These are phyloP conservation scores for Strigomonas culicis DNA, from an alignment of 208 protist genomes.

Conservation along the genomic window DNA sequence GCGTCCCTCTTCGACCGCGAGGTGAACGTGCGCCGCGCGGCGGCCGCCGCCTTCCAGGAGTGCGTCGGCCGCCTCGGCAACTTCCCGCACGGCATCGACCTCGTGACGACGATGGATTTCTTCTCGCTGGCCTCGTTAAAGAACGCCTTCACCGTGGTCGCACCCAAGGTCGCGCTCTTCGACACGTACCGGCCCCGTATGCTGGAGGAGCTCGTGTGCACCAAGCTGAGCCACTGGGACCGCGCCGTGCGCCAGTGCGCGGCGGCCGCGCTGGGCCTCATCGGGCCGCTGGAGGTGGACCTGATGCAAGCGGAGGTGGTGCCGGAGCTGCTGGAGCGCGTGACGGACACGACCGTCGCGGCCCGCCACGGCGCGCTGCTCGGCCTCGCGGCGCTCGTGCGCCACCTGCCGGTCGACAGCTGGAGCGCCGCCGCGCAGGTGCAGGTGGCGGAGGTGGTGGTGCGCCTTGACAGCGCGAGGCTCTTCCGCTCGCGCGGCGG, in stretches of 20 bases:
- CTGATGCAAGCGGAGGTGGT: slow-evolving; percentile 20
- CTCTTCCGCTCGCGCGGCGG: slow-evolving; percentile 94
- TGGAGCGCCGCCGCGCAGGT: slow-evolving; percentile 30
- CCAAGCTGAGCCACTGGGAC: slow-evolving; percentile 93
- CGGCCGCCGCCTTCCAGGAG: slow-evolving; percentile 93
- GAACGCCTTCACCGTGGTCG: slow-evolving; percentile 89
- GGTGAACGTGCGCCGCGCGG: slow-evolving; percentile 91
- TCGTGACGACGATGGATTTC: slow-evolving; percentile 96
- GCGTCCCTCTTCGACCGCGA: slow-evolving; percentile 90
- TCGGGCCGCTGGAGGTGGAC: slow-evolving; percentile 40
- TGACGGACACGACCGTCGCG: slow-evolving; percentile 53
- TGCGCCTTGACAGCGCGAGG: slow-evolving; percentile 84
- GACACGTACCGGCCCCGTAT: slow-evolving; percentile 81
- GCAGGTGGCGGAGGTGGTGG: slow-evolving; percentile 51
- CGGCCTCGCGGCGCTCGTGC: slow-evolving; percentile 84
- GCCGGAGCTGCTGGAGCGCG: slow-evolving; percentile 55
- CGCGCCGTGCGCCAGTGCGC: slow-evolving; percentile 76
- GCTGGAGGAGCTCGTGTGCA: slow-evolving; percentile 78
- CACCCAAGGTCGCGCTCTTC: slow-evolving; percentile 57
- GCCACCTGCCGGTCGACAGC: slow-evolving; percentile 34
- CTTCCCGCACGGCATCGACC: slow-evolving; percentile 96
- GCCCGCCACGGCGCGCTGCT: slow-evolving; percentile 92
- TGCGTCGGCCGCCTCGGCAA: slow-evolving; percentile 90
- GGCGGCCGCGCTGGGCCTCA: slow-evolving; percentile 60
- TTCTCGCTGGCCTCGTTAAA: slow-evolving; percentile 92